Base-by-base conservation (phyloP, 805 yeast species). In the Nakazawaea ishiwadae region DNA sequence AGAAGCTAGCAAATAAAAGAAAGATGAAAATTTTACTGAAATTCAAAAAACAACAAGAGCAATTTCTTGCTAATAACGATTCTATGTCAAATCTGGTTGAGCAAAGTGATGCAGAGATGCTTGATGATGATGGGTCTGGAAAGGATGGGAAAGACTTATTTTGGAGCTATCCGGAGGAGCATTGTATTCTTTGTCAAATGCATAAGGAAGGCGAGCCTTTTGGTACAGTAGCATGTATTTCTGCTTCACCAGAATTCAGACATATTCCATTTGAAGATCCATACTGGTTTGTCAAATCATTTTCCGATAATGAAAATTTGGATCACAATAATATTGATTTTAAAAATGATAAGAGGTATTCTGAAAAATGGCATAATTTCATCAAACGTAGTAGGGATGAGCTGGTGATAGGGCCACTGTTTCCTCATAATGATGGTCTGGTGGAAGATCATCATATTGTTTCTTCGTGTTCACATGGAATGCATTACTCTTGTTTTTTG, bases 391-490 rank as follows among this genome's bases (percentile, higher is more conserved):
- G 67, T 4, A 68, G 66, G 38, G 59, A 66, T 0, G 56, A 62
- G 2, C 50, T 60, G 30, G 75, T 75, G 0, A 59, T 81, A 47
- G 95, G 95, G 0, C 91, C 89, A 0, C 90, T 91, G 1, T 87
- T 83, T 50, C 77, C 80, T 4, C 53, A 50, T 7, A 59, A 56
- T 15, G 58, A 58, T 16, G 44, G 60, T 48, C 43, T 62, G 35
- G 61, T 63, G 31, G 68, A 74, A 31, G 63, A 64, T 35, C 68
- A 69, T 43, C 57, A 73, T 6, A 71, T 84, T 1, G 68, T 82
- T 3, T 74, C 79, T 46, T 82, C 95, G 39, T 91, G 99, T 65
- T 95, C 96, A 1, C 99, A 91, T 61, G 95, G 96, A 2, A 83
- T 91, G 81, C 99, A 91, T 59, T 78, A 75, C 46, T 69, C 75